Conservation (phyloP, 2,329 filamentous ascomycete genomes). For the Geosmithia morbida region DNA sequence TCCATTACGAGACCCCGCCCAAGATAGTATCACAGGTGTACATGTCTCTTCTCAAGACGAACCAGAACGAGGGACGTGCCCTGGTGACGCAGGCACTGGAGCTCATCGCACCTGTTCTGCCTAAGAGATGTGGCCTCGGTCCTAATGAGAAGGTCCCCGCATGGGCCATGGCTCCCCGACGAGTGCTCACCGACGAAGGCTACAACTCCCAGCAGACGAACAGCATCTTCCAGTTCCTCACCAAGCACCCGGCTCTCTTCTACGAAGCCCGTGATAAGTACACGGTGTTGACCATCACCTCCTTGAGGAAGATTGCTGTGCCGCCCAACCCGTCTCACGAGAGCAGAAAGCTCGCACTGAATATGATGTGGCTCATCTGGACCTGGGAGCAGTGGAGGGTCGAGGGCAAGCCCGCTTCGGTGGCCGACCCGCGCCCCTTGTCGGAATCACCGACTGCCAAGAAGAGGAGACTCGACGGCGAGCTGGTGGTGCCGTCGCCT, state of each 20-base stretch:
- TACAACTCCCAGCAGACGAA: constrained; percentile 93
- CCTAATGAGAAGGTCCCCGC: constrained; percentile 60
- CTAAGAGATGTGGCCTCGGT: constrained; percentile 60
- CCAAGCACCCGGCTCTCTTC: constrained; percentile 83
- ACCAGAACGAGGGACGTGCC: constrained; percentile 85
- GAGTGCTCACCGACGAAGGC: constrained; percentile 85
- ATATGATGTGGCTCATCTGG: constrained; percentile 83
- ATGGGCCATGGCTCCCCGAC: constrained; percentile 82
- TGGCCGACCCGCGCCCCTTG: constrained; percentile 16
- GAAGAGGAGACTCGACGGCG: constrained; percentile 67
- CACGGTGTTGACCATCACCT: constrained; percentile 74
- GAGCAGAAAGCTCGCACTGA: constrained; percentile 79
- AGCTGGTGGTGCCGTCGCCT: constrained; percentile 8
- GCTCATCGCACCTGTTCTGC: constrained; percentile 84
- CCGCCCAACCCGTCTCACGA: constrained; percentile 79
- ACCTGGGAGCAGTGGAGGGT: constrained; percentile 82
- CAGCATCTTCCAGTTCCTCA: constrained; percentile 93
- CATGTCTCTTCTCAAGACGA: constrained; percentile 75
- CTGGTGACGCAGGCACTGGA: constrained; percentile 91
- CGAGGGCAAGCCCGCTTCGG: constrained; percentile 32
- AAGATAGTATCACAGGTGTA: constrained; percentile 97
- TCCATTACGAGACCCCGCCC: constrained; percentile 85
- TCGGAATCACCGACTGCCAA: constrained; percentile 59
- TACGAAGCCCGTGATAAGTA: constrained; percentile 92
- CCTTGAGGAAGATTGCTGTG: constrained; percentile 73